phyloP scores from a whole-genome alignment of 1,284 basidiomycete species.

The Malassezia obtusa region DNA sequence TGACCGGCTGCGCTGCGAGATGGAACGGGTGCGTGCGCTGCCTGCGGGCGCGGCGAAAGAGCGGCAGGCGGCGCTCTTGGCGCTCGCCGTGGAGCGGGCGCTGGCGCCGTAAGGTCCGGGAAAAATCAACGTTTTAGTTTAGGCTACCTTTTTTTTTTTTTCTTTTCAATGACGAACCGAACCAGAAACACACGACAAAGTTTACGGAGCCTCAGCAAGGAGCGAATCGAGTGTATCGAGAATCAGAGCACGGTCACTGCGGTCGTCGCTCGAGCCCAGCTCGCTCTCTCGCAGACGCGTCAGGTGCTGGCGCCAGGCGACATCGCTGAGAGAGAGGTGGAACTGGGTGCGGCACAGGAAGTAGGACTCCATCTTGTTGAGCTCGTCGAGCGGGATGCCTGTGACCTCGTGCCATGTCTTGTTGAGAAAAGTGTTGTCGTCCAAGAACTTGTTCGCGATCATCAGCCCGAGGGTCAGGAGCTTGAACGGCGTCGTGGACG shows the following conservation, averaged over 20 bases:
- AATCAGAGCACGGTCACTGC: background rate
- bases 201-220: background rate
- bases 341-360: slow-evolving; percentile 41
- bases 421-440: slow-evolving; percentile 47
- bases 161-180: background rate
- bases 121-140: too few relatives aligned
- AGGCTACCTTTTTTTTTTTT: too few relatives aligned
- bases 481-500: slow-evolving; percentile 45
- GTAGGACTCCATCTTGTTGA: slow-evolving; percentile 43
- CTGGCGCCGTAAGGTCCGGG: background rate
- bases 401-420: slow-evolving; percentile 48
- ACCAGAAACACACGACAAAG: background rate
- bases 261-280: background rate
- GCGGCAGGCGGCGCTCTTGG: slow-evolving; percentile 4
- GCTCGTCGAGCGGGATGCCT: slow-evolving; percentile 40
- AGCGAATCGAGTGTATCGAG: background rate
- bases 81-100: background rate
- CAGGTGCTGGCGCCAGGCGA: slow-evolving; percentile 27
- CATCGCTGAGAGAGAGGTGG: slow-evolving; percentile 35
- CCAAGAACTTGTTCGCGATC: slow-evolving; percentile 48
- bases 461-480: slow-evolving; percentile 44
- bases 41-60: background rate
- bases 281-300: background rate
- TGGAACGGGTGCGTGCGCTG: slow-evolving; percentile 8
- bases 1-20: background rate